These are phyloP conservation scores for Aspergillus panamensis DNA, from an alignment of 495 filamentous ascomycete genomes.

Conservation along the genomic window DNA sequence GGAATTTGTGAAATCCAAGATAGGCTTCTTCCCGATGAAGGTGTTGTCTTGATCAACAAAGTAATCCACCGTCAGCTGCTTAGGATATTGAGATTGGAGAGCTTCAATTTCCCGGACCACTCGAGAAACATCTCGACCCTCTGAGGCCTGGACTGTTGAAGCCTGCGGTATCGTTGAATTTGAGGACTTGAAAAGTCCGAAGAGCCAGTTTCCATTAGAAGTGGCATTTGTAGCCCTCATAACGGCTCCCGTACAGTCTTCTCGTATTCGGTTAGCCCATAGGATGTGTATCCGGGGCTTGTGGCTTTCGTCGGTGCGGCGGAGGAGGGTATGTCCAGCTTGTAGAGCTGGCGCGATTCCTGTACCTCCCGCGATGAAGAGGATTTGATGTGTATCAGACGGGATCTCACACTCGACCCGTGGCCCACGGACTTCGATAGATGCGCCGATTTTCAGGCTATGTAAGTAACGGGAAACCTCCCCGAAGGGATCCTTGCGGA, in stretches of 20 bases:
- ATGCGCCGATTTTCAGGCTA: slow-evolving; percentile 53
- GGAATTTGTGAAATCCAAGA: slow-evolving; percentile 38
- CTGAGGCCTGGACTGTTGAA: neutral
- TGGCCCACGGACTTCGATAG: slow-evolving; percentile 75
- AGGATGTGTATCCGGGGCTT: slow-evolving; percentile 55
- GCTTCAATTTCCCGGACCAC: slow-evolving; percentile 61
- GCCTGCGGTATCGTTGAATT: slow-evolving; percentile 1
- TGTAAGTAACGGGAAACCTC: slow-evolving; percentile 70
- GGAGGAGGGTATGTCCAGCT: slow-evolving; percentile 58
- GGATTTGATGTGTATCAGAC: slow-evolving; percentile 49
- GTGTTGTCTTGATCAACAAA: slow-evolving; percentile 73
- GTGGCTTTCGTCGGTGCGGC: slow-evolving; percentile 24
- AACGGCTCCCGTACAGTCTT: slow-evolving; percentile 54
- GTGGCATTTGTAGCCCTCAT: slow-evolving; percentile 28
- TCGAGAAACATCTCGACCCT: slow-evolving; percentile 22
- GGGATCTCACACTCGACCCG: slow-evolving; percentile 65
- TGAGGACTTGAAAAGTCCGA: slow-evolving; percentile 26
- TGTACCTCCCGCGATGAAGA: slow-evolving; percentile 91
- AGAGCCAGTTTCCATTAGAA: slow-evolving; percentile 30
- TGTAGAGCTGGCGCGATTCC: slow-evolving; percentile 91
- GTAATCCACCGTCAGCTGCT: slow-evolving; percentile 60
- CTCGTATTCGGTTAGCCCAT: slow-evolving; percentile 61
- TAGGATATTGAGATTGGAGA: slow-evolving; percentile 52
- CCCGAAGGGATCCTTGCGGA: slow-evolving; percentile 52
- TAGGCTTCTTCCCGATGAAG: slow-evolving; percentile 53